phyloP scores from a whole-genome alignment of 805 yeast species.

The Metschnikowia lochheadii region DNA sequence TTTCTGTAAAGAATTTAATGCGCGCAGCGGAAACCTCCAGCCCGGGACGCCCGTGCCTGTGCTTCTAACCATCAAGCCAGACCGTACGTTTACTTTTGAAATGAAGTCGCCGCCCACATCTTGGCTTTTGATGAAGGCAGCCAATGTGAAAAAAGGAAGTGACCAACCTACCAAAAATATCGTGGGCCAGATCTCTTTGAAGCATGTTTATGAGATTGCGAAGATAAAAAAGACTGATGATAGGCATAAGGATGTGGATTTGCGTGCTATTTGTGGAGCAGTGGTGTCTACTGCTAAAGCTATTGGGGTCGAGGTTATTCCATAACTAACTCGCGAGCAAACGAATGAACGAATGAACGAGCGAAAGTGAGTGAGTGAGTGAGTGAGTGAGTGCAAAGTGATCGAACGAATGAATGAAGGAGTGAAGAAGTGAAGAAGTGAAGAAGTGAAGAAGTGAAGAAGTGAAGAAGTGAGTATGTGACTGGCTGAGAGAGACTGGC shows the following conservation, averaged over 20 bases:
- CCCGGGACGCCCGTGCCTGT: constrained; percentile 93
- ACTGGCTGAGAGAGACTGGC: no score
- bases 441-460: no score
- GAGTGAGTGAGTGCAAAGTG: no score
- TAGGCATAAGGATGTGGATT: constrained; percentile 63
- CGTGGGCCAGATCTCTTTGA: constrained; percentile 68
- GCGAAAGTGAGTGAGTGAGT: no score
- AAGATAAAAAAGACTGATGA: constrained; percentile 86
- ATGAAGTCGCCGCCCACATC: constrained; percentile 90
- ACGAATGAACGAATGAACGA: no score
- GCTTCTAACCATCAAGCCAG: constrained; percentile 82
- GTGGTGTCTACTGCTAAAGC: constrained; percentile 85
- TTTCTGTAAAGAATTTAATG: constrained; percentile 97
- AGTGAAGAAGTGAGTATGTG: no score
- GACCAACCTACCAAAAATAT: constrained; percentile 52
- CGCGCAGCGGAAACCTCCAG: constrained; percentile 82
- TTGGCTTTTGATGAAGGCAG: constrained; percentile 77
- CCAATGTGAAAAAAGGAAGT: constrained; percentile 76
- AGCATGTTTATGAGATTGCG: constrained; percentile 93
- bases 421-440: no score
- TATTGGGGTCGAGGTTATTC: constrained; percentile 79
- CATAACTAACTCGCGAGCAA: constrained; percentile 26
- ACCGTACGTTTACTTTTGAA: constrained; percentile 81
- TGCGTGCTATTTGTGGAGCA: constrained; percentile 76
- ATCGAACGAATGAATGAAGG: no score